Evolutionary conservation across 371 early-diverging fungal genomes (phyloP).

Genomic region (Apophysomyces sp.): DNA sequence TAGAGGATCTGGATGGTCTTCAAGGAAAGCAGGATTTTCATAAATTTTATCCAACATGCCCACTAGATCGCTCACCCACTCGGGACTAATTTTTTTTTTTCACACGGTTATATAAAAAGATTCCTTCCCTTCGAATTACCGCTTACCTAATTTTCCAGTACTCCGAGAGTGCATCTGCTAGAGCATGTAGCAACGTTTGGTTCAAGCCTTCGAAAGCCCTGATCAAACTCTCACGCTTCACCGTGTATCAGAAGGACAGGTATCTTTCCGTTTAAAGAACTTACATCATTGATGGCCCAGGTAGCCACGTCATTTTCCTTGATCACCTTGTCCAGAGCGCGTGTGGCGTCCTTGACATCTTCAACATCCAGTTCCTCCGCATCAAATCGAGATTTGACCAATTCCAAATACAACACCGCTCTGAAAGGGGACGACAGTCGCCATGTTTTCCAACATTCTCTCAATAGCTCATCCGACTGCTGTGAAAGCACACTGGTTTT

Average conservation of each 20-base stretch:
- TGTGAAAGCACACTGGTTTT: constrained; percentile 54
- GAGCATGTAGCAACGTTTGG: constrained; percentile 31
- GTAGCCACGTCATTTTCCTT: constrained; percentile 45
- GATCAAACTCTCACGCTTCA: constrained; percentile 46
- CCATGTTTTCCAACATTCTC: constrained; percentile 72
- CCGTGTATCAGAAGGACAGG: too few relatives aligned
- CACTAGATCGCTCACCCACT: constrained; percentile 38
- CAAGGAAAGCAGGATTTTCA: constrained; percentile 47
- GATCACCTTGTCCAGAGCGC: constrained; percentile 44
- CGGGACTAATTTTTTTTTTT: too few relatives aligned
- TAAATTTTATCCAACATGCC: constrained; percentile 48
- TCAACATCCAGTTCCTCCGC: constrained; percentile 43
- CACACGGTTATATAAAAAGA: too few relatives aligned
- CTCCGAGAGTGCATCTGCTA: constrained; percentile 39
- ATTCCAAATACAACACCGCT: constrained; percentile 64
- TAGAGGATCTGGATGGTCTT: constrained; percentile 42
- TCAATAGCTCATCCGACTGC: constrained; percentile 60
- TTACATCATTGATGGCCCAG: constrained; percentile 59
- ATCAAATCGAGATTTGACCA: constrained; percentile 55
- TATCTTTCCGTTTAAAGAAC: too few relatives aligned
- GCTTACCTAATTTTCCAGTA: constrained; percentile 48
- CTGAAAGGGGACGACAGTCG: constrained; percentile 66
- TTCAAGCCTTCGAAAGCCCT: constrained; percentile 47
- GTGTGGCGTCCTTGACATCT: constrained; percentile 51
- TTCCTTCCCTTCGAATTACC: too few relatives aligned